Percentiles rank a stretch among this genome's conserved stretches.
phyloP scores from a whole-genome alignment of 1,284 basidiomycete genomes.

The Heterobasidion irregulare region DNA sequence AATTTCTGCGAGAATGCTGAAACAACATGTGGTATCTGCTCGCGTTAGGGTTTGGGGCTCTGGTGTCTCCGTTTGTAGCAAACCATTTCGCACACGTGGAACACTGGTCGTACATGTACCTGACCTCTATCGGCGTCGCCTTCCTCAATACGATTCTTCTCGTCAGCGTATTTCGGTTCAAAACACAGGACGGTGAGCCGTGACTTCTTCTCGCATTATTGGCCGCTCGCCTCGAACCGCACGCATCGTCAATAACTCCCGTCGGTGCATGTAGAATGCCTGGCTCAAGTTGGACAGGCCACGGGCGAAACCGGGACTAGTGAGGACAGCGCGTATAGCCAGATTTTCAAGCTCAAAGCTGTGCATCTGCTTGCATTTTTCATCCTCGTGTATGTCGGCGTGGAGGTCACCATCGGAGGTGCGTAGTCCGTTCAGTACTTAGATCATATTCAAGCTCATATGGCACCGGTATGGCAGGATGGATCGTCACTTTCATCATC shows the following conservation, averaged over 20 bases:
- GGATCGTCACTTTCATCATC: conserved; percentile 45
- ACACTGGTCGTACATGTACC: conserved; percentile 57
- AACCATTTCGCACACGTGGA: conserved; percentile 48
- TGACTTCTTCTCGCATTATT: background rate
- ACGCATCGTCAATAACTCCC: too few relatives aligned
- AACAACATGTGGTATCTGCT: background rate
- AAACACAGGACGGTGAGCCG: conserved; percentile 25
- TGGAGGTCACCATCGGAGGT: conserved; percentile 41
- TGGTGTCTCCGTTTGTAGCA: conserved; percentile 49
- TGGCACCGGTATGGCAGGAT: conserved; percentile 7
- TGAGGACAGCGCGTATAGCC: conserved; percentile 25
- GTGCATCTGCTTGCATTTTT: conserved; percentile 37
- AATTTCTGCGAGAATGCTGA: too few relatives aligned
- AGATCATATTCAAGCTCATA: background rate
- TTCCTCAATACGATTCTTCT: conserved; percentile 33
- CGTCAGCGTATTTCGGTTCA: conserved; percentile 40
- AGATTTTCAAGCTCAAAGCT: conserved; percentile 27
- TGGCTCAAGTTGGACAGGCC: conserved; percentile 23
- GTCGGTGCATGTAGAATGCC: conserved; percentile 17
- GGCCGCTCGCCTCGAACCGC: too few relatives aligned
- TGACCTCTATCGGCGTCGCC: conserved; percentile 49
- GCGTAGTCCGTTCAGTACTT: conserved; percentile 1
- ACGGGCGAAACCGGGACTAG: conserved; percentile 12
- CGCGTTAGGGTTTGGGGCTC: conserved; percentile 44
- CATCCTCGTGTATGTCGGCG: conserved; percentile 37